Base-by-base conservation (phyloP, 441 rosid species). In the Brassica balearica region DNA sequence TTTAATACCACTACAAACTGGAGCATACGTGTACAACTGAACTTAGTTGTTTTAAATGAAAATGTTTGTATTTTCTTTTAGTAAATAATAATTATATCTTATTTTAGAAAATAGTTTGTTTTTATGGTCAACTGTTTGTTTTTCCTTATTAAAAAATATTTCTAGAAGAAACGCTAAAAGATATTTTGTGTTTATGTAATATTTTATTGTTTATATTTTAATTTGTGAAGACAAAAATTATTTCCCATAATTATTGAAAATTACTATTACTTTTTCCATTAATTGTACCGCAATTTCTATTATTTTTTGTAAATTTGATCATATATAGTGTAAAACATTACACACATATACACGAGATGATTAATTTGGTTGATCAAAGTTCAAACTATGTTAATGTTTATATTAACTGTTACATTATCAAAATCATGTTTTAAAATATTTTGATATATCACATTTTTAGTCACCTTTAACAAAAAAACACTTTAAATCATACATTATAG, bases 161-260 rank as follows among this genome's bases (percentile, higher is more conserved):
- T 75, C 56, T 53, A 34, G 60, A 27, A 1, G 48, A 68, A 68
- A 68, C 68, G 61, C 36, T 61, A 68, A 29, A 3, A 23, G 7
- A 46, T 46, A 23, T 6, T 19, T 53, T 69, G 2, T 53, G 23
- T 5, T 46, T 14, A 27, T 48, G 15, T 3, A 48, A 48, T 48
- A 5, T n/a, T 48, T 12, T 12, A n/a, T 12, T 48, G 1, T 48
- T 48, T 48, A 36, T 12, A 23, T 8, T 22, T n/a, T 46, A 7
- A n/a, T 19, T n/a, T 43, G 12, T 12, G 6, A 12, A 46, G 9
- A 66, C 12, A 46, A 12, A 43, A 9, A 3, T 1, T 32, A 29
- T 64, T 20, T 59, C 4, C 2, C 12, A 8, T 5, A 69, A 32
- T 7, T 15, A 17, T 12, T 29, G 55, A 2, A 23, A 2, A 15